Base-by-base conservation (phyloP, 1,284 basidiomycete genomes). In the Cryptococcus sp. region DNA sequence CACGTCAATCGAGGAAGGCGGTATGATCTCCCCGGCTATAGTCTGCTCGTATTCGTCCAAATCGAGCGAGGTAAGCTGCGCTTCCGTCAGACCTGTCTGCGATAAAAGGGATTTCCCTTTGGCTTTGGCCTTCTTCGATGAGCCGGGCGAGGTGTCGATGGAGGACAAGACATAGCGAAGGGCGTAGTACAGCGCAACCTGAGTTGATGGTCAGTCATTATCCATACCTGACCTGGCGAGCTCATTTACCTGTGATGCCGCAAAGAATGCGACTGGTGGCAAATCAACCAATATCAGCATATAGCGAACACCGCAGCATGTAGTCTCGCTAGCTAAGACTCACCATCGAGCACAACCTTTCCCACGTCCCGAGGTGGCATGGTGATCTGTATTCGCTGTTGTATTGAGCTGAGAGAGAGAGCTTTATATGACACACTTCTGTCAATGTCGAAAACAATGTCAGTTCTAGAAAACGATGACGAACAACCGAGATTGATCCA, bases 241-340 rank as follows among this genome's bases (percentile, higher is more conserved):
- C 84, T 17, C 40, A 25, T 82, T 61, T 77, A 85, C 86, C 78
- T 86, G 85, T 16, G 85, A 83, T n/a, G 84, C 85, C 44, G 84
- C 80, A 56, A 87, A 83, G 50, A 88, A 74, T 16, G 84, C 84
- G 56, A 86, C 86, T 87, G 59, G 1, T 25, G 20, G 23, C 45
- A 45, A 40, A 25, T 41, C 59, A 27, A 23, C 16, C 44, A 52
- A 27, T 5, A 42, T 53, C 41, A 58, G 50, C 17, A 50, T 17
- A 71, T 61, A 31, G 66, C 65, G 55, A 23, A 50, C 22, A 17
- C 55, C 79, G 78, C 62, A 73, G 80, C 79, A 78, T 80, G 80
- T 76, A 80, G 81, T 8, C 31, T 35, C 2, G 31, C 8, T 35
- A 35, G n/a, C 77, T 61, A 51, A 25, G 46, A 8, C 80, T 63